Base-by-base conservation (phyloP, 257 asterid genomes). In the Capsicum chinense region DNA sequence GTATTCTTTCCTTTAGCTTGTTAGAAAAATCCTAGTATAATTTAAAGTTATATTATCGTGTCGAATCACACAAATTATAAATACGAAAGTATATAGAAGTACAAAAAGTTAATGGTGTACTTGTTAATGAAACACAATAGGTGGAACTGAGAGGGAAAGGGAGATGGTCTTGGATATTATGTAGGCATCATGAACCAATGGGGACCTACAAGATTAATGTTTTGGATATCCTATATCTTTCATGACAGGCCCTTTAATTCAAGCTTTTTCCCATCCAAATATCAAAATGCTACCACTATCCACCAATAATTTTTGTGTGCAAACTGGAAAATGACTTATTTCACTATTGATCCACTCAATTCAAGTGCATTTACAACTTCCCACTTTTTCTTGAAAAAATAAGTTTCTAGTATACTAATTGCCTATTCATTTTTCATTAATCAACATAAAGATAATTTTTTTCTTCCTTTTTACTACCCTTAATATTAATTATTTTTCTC, bases 141-240 rank as follows among this genome's bases (percentile, higher is more conserved):
- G 50, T 78, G 81, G 26, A 13, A 48, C 26, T 78, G 81, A 26
- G 64, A 14, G 81, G 60, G 81, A 54, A 54, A 26, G 11, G 47
- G 48, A 8, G 19, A 54, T 52, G 42, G 63, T 15, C 48, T 21
- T 54, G 81, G 63, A 78, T 54, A 78, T 14, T 54, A 52, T 78
- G 16, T 26, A 26, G 81, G 48, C 64, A 54, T 78, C 64, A 26
- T 78, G 50, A 26, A 54, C 81, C 26, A 48, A 78, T 7, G 47
- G 81, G 64, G 64, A 54, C 81, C 64, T 78, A 78, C 33, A 78
- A 54, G 81, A 78, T 78, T 78, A 78, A 78, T 78, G 64, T 78
- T 78, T 78, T 14, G 81, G 81, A 26, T 78, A 52, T 13, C 63
- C 81, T 64, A 26, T 26, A 78, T 78, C 81, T 78, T 54, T 33